phyloP scores from a whole-genome alignment of 2,329 filamentous ascomycete genomes.

The Colletotrichum sp. region DNA sequence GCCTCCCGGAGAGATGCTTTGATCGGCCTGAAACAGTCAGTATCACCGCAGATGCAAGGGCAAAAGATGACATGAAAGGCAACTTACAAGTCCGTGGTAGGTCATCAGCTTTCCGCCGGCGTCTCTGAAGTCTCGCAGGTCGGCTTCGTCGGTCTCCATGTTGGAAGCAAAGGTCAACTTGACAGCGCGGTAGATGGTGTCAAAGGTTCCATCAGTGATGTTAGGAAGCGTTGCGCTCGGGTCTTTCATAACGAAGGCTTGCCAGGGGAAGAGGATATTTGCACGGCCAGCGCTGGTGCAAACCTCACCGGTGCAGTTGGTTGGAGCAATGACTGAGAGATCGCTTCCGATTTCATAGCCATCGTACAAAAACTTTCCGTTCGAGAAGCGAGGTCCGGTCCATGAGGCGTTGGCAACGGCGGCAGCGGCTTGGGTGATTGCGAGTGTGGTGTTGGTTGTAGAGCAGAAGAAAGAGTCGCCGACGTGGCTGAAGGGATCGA shows the following conservation, averaged over 20 bases:
- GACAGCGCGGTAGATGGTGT: neutral
- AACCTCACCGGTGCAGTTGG: neutral
- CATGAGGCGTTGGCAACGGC: neutral
- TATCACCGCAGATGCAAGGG: too few relatives aligned
- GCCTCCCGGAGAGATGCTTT: slow-evolving; percentile 13
- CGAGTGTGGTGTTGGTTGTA: neutral
- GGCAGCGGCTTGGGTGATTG: neutral
- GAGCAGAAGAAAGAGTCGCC: slow-evolving; percentile 23
- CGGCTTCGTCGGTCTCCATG: neutral
- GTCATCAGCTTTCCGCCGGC: slow-evolving; percentile 43
- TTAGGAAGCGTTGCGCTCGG: neutral
- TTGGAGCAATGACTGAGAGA: neutral
- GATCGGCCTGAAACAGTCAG: slow-evolving; percentile 29
- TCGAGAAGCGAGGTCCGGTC: neutral
- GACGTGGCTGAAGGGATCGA: slow-evolving; percentile 21
- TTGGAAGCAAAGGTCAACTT: neutral
- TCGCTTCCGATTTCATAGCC: neutral
- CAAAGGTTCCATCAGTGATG: neutral
- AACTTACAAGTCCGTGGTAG: slow-evolving; percentile 37
- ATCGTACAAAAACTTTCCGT: neutral
- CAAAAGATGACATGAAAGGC: rapidly evolving
- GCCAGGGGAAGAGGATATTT: neutral
- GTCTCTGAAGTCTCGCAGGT: slow-evolving; percentile 38
- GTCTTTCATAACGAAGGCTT: neutral
- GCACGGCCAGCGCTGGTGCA: neutral